These are phyloP conservation scores for Aspergillus sp. DNA, from an alignment of 2,329 filamentous ascomycete species.

Conservation along the genomic window DNA sequence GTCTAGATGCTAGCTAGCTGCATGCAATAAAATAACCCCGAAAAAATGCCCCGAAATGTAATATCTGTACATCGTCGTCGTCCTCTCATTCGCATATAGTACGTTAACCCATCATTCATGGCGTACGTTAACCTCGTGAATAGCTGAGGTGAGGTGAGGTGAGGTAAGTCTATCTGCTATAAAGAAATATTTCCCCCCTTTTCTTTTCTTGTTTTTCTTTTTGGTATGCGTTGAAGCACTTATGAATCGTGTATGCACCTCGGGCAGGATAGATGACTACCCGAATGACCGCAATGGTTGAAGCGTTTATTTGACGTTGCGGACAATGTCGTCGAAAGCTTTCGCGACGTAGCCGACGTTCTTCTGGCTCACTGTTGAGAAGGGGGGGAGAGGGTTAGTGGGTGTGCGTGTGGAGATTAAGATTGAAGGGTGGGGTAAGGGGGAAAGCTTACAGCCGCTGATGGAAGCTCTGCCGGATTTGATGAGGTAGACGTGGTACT, in stretches of 20 bases:
- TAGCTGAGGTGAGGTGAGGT: no score
- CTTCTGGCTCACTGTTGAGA: conserved; percentile 37
- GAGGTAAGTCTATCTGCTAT: no score
- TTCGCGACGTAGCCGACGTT: conserved; percentile 44
- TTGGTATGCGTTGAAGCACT: neutral
- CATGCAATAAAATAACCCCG: no score
- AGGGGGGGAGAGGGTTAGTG: neutral
- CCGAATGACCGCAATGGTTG: neutral
- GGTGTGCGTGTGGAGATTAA: neutral
- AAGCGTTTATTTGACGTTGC: conserved; percentile 30
- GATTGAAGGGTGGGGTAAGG: neutral
- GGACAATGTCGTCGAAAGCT: conserved; percentile 41
- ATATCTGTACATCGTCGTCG: no score
- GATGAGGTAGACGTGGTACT: conserved; percentile 48
- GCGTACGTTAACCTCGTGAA: no score
- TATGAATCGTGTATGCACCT: neutral
- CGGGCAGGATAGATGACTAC: no score
- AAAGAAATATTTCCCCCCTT: neutral
- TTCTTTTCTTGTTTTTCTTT: neutral
- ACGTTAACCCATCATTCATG: no score
- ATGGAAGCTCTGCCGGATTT: conserved; percentile 44
- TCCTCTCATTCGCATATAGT: no score
- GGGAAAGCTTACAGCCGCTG: conserved; percentile 37
- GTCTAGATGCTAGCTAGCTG: no score
- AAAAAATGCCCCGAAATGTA: no score